A percentile compares a stretch with the other conserved stretches of the same genome.
Evolutionary conservation across 805 yeast genomes (phyloP).

Genomic region (Zygotorulaspora danielsina): DNA sequence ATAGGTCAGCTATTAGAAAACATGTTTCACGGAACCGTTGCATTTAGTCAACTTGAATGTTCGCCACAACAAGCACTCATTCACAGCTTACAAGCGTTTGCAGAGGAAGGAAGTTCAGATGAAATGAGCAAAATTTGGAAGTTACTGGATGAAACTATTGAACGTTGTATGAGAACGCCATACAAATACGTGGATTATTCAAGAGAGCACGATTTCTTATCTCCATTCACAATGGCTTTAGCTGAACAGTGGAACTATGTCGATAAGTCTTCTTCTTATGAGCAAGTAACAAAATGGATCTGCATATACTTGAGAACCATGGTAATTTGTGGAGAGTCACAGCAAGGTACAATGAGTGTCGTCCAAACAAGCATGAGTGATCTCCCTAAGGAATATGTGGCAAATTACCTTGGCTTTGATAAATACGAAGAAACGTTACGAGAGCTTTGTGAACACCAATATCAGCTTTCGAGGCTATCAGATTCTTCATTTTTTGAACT

Average conservation of each 20-base stretch:
- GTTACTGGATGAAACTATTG: constrained; percentile 68
- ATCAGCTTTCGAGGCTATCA: constrained; percentile 15
- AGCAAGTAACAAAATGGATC: constrained; percentile 46
- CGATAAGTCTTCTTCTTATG: constrained; percentile 26
- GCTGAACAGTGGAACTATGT: constrained; percentile 69
- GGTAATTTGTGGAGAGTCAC: constrained; percentile 57
- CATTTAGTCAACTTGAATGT: constrained; percentile 48
- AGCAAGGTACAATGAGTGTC: constrained; percentile 15
- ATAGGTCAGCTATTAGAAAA: constrained; percentile 46
- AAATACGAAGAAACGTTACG: constrained; percentile 16
- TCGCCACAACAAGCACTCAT: constrained; percentile 56
- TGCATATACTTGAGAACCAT: constrained; percentile 44
- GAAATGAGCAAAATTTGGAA: constrained; percentile 46
- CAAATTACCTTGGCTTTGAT: constrained; percentile 22
- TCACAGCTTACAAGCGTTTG: constrained; percentile 40
- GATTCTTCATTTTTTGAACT: constrained; percentile 36
- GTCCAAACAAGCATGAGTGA: constrained; percentile 10
- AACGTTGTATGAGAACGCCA: constrained; percentile 69
- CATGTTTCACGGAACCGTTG: constrained; percentile 48
- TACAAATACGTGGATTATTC: constrained; percentile 75
- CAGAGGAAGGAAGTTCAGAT: constrained; percentile 9
- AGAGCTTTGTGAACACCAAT: constrained; percentile 14
- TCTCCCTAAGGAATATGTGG: constrained; percentile 9
- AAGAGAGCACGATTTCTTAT: constrained; percentile 35
- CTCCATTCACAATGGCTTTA: constrained; percentile 55